Base-by-base conservation (phyloP, 345 rosid species). In the Carallia brachiata region DNA sequence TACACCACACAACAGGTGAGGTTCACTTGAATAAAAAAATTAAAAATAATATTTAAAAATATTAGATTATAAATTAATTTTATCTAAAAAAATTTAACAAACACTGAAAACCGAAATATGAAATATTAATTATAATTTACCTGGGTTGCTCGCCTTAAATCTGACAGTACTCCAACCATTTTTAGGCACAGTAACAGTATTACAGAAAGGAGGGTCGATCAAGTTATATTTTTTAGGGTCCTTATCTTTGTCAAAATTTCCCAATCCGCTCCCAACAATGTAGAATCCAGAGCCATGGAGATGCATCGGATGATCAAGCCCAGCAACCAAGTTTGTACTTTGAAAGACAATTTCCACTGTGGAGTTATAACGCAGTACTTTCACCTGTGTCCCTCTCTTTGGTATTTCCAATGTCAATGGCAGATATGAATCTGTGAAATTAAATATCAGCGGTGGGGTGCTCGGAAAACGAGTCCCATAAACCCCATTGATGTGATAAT, bases 131-230 rank as follows among this genome's bases (percentile, higher is more conserved):
- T 4, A 10, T 8, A 36, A 68, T 57, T 23, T 68, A 78, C 96
- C 97, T 0, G 97, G 96, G 79, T 91, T 91, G 34, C 81, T 82
- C 0, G 96, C 91, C 36, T 71, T 79, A 6, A 89, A 66, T 54
- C 96, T 73, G 8, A 91, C 71, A 27, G 92, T 88, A 0, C 85
- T 87, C 97, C 95, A 89, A 6, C 97, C 97, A 7, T 87, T 87
- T 5, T 65, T 75, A n/a, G 97, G 97, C 55, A 89, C 88, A 1
- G 82, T 75, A 13, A 83, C 77, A 0, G 91, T 91, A 72, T 85
- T 88, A 76, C 87, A 78, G 71, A 81, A 84, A 2, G 93, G 89
- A 15, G 89, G 97, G 75, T 91, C 97, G 44, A 79, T 80, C 5
- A 91, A 78, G 67, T 91, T 89, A 44, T 87, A 89, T 18, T 61